phyloP scores from a whole-genome alignment of 768 basidiomycete species.

The Tricholoma saponaceum region DNA sequence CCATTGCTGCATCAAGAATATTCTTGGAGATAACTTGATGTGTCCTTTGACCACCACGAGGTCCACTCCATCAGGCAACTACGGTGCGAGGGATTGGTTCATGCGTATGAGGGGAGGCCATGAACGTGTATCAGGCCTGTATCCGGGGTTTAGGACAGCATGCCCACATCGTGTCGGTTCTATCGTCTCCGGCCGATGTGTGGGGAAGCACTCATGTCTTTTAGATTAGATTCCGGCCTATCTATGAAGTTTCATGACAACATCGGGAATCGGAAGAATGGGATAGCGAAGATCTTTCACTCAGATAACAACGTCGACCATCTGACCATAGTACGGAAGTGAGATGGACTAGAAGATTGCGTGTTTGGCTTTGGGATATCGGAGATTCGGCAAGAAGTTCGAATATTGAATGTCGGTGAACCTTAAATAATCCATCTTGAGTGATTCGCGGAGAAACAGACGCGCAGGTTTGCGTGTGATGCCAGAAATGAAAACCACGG shows the following conservation, averaged over 20 bases:
- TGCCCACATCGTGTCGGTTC: conserved; percentile 60
- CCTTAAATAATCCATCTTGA: conserved; percentile 6
- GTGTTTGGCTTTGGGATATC: conserved; percentile 6
- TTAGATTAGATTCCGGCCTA: conserved; percentile 2
- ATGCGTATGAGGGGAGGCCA: conserved; percentile 35
- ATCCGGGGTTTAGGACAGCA: conserved; percentile 66
- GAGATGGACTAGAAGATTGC: conserved; percentile 1
- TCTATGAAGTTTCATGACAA: not conserved
- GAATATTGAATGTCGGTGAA: conserved; percentile 3
- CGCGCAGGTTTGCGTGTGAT: conserved; percentile 2
- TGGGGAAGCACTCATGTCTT: conserved; percentile 27
- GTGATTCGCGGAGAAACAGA: conserved; percentile 2
- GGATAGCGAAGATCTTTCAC: conserved; percentile 1
- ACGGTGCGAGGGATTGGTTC: conserved; percentile 47
- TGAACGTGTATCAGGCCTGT: conserved; percentile 56
- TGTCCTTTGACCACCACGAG: conserved; percentile 19
- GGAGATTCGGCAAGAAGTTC: not conserved
- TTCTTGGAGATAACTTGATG: conserved; percentile 24
- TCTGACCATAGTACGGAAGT: not conserved
- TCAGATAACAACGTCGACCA: conserved; percentile 6
- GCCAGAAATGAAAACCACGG: conserved; percentile 4
- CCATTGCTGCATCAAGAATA: conserved; percentile 20
- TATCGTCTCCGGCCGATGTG: conserved; percentile 56
- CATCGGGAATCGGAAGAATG: not conserved
- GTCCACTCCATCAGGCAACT: conserved; percentile 45